These are phyloP conservation scores for Alternaria atra DNA, from an alignment of 2,329 filamentous ascomycete species.

Conservation along the genomic window DNA sequence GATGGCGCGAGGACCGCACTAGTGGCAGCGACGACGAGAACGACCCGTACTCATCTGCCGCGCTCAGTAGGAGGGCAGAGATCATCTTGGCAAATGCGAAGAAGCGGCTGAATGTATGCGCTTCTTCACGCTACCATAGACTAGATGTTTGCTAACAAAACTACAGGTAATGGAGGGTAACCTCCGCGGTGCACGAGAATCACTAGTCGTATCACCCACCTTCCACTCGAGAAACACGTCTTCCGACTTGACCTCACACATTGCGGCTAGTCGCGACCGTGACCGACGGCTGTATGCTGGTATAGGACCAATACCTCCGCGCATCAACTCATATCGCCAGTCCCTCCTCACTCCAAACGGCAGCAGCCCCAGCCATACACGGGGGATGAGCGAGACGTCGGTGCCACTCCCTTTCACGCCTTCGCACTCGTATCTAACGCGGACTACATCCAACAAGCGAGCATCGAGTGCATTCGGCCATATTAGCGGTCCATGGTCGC, in stretches of 20 bases:
- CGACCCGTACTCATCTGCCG: slow-evolving; percentile 73
- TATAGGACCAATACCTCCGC: slow-evolving; percentile 48
- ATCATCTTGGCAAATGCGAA: slow-evolving; percentile 94
- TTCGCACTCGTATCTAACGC: slow-evolving; percentile 40
- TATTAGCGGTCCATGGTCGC: slow-evolving; percentile 49
- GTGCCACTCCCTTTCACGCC: slow-evolving; percentile 46
- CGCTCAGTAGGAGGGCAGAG: slow-evolving; percentile 73
- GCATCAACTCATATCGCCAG: slow-evolving; percentile 42
- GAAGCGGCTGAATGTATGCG: slow-evolving; percentile 79
- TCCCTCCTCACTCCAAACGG: slow-evolving; percentile 42
- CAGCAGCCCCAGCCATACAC: slow-evolving; percentile 48
- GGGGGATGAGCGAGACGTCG: slow-evolving; percentile 55
- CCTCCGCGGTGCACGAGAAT: slow-evolving; percentile 77
- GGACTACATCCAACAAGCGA: slow-evolving; percentile 42
- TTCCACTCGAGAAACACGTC: slow-evolving; percentile 54
- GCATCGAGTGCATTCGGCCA: slow-evolving; percentile 52
- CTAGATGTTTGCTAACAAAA: slow-evolving; percentile 33
- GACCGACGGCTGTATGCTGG: slow-evolving; percentile 48
- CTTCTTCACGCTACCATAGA: slow-evolving; percentile 1
- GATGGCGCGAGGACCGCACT: slow-evolving; percentile 48
- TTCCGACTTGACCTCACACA: slow-evolving; percentile 45
- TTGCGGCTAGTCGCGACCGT: slow-evolving; percentile 46
- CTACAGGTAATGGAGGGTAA: slow-evolving; percentile 91
- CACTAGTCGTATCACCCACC: slow-evolving; percentile 65
- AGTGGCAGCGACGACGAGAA: slow-evolving; percentile 59